These are phyloP conservation scores for Coemansia sp. DNA, from an alignment of 192 early-diverging fungal genomes.

Conservation along the genomic window DNA sequence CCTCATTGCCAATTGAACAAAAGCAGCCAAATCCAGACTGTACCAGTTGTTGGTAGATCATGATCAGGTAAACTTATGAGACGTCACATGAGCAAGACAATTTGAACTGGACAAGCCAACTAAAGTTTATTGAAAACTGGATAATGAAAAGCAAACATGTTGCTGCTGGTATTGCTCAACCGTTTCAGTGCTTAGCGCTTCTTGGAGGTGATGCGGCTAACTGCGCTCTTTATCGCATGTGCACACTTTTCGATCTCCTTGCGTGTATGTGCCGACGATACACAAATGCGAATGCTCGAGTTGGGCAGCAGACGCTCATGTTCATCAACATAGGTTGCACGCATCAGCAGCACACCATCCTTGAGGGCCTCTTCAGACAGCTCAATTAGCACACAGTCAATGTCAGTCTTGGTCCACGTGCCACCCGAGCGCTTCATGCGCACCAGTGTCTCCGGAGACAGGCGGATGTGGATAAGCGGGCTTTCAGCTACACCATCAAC, in stretches of 20 bases:
- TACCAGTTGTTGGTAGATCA: too few relatives aligned
- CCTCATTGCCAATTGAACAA: too few relatives aligned
- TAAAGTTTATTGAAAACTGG: not conserved
- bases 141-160: not conserved
- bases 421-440: conserved; percentile 68
- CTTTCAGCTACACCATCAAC: conserved; percentile 56
- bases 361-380: conserved; percentile 77
- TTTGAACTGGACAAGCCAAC: not conserved
- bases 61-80: too few relatives aligned
- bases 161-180: not conserved
- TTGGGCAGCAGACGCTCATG: conserved; percentile 76
- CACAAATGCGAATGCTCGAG: conserved; percentile 82
- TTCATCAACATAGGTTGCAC: conserved; percentile 80
- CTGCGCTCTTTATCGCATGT: conserved; percentile 70
- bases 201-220: conserved; percentile 52
- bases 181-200: conserved; percentile 30
- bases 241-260: conserved; percentile 88
- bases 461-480: conserved; percentile 77
- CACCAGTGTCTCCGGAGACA: conserved; percentile 58
- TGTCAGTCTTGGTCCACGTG: conserved; percentile 51
- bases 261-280: conserved; percentile 70
- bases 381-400: conserved; percentile 68
- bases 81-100: not conserved
- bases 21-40: too few relatives aligned
- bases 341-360: conserved; percentile 81